These are phyloP conservation scores for Kwoniella shandongensis DNA, from an alignment of 768 basidiomycete species.

Conservation along the genomic window DNA sequence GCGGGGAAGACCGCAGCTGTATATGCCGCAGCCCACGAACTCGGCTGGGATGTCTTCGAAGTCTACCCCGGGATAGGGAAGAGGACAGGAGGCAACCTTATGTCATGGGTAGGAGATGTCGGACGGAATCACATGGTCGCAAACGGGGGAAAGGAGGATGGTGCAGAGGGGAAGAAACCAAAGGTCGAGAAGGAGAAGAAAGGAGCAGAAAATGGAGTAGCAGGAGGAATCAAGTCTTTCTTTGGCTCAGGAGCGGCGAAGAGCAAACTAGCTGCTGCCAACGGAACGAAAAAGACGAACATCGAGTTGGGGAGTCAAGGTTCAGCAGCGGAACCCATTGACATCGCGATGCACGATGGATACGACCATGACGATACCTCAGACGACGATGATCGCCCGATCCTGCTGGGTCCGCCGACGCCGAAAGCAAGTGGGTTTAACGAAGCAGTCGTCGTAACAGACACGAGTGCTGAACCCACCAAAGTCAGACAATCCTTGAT, in stretches of 20 bases:
- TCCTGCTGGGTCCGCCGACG: not conserved
- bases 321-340: constrained; percentile 24
- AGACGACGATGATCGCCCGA: not conserved
- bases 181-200: constrained; percentile 16
- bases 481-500: constrained; percentile 77
- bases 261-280: not conserved
- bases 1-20: constrained; percentile 88
- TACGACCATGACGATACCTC: not conserved
- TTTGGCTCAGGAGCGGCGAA: constrained; percentile 13
- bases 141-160: constrained; percentile 20
- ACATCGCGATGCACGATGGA: constrained; percentile 8
- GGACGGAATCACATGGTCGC: constrained; percentile 84
- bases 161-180: not conserved
- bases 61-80: constrained; percentile 94
- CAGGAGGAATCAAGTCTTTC: constrained; percentile 20
- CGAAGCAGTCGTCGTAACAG: not conserved
- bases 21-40: constrained; percentile 88
- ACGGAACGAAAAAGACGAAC: not conserved
- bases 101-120: constrained; percentile 81
- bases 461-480: too few relatives aligned
- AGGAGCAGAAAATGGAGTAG: too few relatives aligned
- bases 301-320: constrained; percentile 12
- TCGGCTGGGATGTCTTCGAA: constrained; percentile 95
- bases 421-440: not conserved
- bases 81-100: constrained; percentile 74